Evolutionary conservation across 176 grass and related monocot genomes (phyloP), one percentile per base, ranked within the genome.

Genomic region (Panicum miliaceum): DNA sequence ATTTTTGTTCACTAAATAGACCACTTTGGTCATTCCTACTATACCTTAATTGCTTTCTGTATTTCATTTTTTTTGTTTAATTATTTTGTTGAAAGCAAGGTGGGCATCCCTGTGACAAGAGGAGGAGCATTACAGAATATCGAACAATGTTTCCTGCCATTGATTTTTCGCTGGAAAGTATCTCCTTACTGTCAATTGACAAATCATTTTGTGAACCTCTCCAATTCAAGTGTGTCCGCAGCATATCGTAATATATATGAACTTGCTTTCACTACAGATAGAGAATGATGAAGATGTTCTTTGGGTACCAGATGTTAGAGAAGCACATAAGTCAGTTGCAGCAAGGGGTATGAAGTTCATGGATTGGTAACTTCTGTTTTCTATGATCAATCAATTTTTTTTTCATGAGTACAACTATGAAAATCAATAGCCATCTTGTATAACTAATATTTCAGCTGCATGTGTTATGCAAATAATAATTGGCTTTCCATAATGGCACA

Each of bases 91-190:
- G 38, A 85, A 80, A 88, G 47, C 79, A 97, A 89, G 94, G 94
- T 77, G 78, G 89, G 46, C 78, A 94, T 87, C 94, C 90, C 47
- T 97, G 94, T 84, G 94, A 97, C 81, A 94, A 92, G 86, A 83
- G 94, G 81, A 94, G 92, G 75, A 97, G 88, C 76, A 86, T 97
- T 85, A 89, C 77, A 59, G 90, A 97, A 61, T 97, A 94, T 62
- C 92, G 25, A 12, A 64, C 81, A 72, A 77, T 85, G 53, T 97
- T 97, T 75, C 90, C 92, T 81, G 84, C 88, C 81, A 92, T 97
- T 87, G 91, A 98, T 77, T 95, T 95, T 84, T 98, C 96, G 25
- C 83, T 95, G 91, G 96, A 64, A 92, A 87, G 90, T 81, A 52
- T 20, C 52, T 47, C 54, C 10, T 38, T 57, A 20, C 18, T 86